Percentiles rank a stretch among this genome's conserved stretches.
Conservation (phyloP, 495 filamentous ascomycete species). For the Penicillium mononematosum region DNA sequence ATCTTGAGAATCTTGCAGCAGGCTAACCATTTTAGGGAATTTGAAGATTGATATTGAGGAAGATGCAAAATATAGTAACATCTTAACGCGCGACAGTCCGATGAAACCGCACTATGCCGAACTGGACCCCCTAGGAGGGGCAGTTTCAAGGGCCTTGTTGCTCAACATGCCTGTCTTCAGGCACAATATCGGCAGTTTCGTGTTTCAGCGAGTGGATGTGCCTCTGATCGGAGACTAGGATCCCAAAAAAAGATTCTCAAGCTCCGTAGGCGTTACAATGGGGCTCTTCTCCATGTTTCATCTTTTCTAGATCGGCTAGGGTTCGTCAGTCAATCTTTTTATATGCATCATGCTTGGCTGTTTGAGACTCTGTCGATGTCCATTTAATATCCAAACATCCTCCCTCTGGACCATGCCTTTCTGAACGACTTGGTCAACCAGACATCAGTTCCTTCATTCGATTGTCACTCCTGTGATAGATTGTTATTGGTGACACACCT, state of each 20-base stretch:
- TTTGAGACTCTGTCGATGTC: slow-evolving; percentile 24
- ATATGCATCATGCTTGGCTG: slow-evolving; percentile 25
- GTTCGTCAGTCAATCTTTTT: slow-evolving; percentile 32
- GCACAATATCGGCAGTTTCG: slow-evolving; percentile 36
- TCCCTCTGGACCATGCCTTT: slow-evolving; percentile 26
- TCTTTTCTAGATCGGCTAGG: slow-evolving; percentile 31
- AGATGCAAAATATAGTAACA: slow-evolving; percentile 49
- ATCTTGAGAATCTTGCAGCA: slow-evolving; percentile 25
- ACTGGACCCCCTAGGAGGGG: slow-evolving; percentile 10
- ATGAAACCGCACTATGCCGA: slow-evolving; percentile 40
- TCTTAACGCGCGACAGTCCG: slow-evolving; percentile 44
- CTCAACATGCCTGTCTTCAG: slow-evolving; percentile 22
- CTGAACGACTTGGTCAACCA: slow-evolving; percentile 11
- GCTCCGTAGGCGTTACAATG: slow-evolving; percentile 37
- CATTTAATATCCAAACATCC: slow-evolving; percentile 46
- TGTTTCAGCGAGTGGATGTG: slow-evolving; percentile 32
- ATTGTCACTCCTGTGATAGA: slow-evolving; percentile 14
- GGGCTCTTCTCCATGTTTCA: slow-evolving; percentile 48
- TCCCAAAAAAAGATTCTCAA: slow-evolving; percentile 34
- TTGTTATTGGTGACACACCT: not conserved
- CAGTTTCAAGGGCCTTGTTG: slow-evolving; percentile 30
- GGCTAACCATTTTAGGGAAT: slow-evolving; percentile 30
- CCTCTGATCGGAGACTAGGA: slow-evolving; percentile 29
- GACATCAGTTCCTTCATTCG: slow-evolving; percentile 16
- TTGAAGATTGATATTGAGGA: slow-evolving; percentile 32